Evolutionary conservation across 1,139 yeast genomes (phyloP).

Genomic region (Blastobotrys arbuscula): DNA sequence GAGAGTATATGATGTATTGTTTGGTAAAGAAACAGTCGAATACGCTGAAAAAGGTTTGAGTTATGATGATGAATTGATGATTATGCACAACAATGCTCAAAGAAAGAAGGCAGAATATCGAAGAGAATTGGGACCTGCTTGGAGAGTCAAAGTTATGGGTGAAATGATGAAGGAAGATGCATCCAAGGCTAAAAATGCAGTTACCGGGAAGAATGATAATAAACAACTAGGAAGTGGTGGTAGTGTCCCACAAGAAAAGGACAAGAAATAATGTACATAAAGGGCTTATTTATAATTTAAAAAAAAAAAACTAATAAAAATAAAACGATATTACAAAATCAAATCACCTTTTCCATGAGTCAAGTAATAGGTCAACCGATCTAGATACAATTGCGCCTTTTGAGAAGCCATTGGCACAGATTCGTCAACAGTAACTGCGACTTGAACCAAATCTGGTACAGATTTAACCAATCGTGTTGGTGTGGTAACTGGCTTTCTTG

Average conservation of each 20-base stretch:
- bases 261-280: not conserved
- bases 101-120: constrained; percentile 32
- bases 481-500: constrained; percentile 20
- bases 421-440: constrained; percentile 46
- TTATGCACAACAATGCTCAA: constrained; percentile 29
- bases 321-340: constrained; percentile 13
- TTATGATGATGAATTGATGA: constrained; percentile 46
- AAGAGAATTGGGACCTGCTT: constrained; percentile 37
- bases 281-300: not conserved
- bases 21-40: constrained; percentile 71
- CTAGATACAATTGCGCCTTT: constrained; percentile 40
- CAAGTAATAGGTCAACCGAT: constrained; percentile 29
- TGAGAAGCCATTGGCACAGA: constrained; percentile 40
- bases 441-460: constrained; percentile 31
- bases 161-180: constrained; percentile 34
- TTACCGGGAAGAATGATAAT: constrained; percentile 1
- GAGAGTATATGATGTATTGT: constrained; percentile 69
- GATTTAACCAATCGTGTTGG: constrained; percentile 24
- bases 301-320: not conserved
- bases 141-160: constrained; percentile 34
- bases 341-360: constrained; percentile 27
- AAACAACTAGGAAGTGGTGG: not conserved
- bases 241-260: not conserved
- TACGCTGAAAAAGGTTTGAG: constrained; percentile 74
- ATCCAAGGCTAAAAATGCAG: constrained; percentile 13